Conservation (phyloP, 179 eudicot genomes). For the Pouteria campechiana region DNA sequence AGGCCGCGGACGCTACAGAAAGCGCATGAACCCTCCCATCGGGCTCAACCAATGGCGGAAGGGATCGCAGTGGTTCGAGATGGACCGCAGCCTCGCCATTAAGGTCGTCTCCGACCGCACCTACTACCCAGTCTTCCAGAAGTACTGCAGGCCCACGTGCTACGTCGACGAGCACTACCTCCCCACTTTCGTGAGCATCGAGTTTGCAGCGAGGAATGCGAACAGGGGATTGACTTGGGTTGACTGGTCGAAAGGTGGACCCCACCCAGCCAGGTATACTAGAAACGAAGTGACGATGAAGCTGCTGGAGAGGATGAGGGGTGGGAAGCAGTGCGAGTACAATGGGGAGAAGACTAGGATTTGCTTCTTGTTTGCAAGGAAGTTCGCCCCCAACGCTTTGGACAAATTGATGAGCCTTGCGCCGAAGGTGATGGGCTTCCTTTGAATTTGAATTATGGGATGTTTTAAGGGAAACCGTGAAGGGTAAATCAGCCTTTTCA, state of each 20-base stretch:
- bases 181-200: conserved; percentile 45
- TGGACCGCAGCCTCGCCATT: conserved; percentile 35
- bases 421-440: conserved; percentile 31
- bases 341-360: conserved; percentile 30
- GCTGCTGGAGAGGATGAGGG: conserved; percentile 32
- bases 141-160: conserved; percentile 28
- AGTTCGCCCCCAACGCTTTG: conserved; percentile 36
- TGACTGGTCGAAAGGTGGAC: conserved; percentile 61
- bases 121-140: conserved; percentile 30
- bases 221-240: conserved; percentile 50
- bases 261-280: conserved; percentile 39
- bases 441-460: too few species aligned
- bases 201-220: conserved; percentile 27
- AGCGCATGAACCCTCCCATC: conserved; percentile 29
- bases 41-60: conserved; percentile 51
- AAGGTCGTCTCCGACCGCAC: conserved; percentile 31
- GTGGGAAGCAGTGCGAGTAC: conserved; percentile 19
- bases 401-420: conserved; percentile 42
- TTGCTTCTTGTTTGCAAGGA: conserved; percentile 66
- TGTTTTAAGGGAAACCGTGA: too few species aligned
- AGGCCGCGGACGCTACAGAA: conserved; percentile 56
- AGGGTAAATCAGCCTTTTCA: too few species aligned
- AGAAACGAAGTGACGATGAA: conserved; percentile 27
- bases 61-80: conserved; percentile 83
- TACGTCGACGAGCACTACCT: conserved; percentile 77